Evolutionary conservation across 441 rosid genomes (phyloP), one percentile per base, ranked within the genome.

Genomic region (Rhodomyrtus psidioides): DNA sequence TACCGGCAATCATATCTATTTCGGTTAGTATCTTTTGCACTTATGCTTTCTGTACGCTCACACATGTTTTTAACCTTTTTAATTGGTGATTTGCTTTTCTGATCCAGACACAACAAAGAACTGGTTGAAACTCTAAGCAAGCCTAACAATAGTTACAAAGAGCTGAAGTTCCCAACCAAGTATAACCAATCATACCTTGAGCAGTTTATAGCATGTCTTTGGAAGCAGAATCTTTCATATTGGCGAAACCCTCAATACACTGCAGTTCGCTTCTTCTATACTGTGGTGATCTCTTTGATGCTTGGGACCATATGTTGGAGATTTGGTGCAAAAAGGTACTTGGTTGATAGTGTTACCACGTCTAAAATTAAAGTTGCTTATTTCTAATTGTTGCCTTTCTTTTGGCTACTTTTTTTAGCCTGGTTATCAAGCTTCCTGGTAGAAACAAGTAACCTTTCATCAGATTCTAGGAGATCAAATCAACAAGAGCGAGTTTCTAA

Each of bases 231-330:
- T 86, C 92, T 97, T 46, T 97, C 98, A 27, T 97, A 97, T 81
- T 97, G 99, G 98, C 90, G 99, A 87, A 94, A 94, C 88, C 98
- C 99, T 30, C 98, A 97, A 83, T 97, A 97, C 89, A 97, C 98
- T 4, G 99, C 99, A 17, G 99, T 97, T 89, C 97, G 98, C 70
- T 94, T 94, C 95, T 97, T 96, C 91, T 97, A 97, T 93, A 97
- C 99, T 15, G 90, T 95, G 51, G 90, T 97, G 44, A 97, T 97
- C 87, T 96, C 99, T 57, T 55, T 95, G 84, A 97, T 97, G 98
- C 98, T 97, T 85, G 99, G 99, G 91, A 87, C 98, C 81, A 96
- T 97, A 85, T 96, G 99, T 90, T 97, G 99, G 99, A 93, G 91
- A 90, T 97, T 95, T 70, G 98, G 99, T 83, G 90, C 94, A 49